Evolutionary conservation across 1,284 basidiomycete genomes (phyloP).

Genomic region (Ustilago lituana): DNA sequence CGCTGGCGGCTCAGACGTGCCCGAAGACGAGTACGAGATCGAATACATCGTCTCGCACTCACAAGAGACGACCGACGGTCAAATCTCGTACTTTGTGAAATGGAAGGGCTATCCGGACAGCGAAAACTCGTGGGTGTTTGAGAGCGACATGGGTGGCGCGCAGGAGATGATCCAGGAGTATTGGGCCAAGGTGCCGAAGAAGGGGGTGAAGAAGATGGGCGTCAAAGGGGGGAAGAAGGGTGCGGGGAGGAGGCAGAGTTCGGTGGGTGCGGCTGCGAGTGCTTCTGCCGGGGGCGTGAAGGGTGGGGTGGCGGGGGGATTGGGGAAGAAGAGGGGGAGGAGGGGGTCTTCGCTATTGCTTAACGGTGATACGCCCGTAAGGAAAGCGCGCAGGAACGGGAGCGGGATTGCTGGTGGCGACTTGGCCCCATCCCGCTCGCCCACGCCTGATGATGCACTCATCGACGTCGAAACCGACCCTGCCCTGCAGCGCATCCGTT

Average conservation of each 20-base stretch:
- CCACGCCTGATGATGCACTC: constrained; percentile 6
- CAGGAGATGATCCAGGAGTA: constrained; percentile 50
- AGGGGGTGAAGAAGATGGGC: constrained; percentile 28
- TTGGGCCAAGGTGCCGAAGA: constrained; percentile 25
- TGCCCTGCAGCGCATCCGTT: constrained; percentile 18
- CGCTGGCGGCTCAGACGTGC: constrained; percentile 7
- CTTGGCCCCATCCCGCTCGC: constrained; percentile 8
- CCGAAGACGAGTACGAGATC: constrained; percentile 57
- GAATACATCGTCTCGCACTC: constrained; percentile 48
- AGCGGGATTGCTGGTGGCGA: no score
- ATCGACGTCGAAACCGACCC: constrained; percentile 17
- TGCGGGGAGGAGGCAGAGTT: constrained; percentile 7
- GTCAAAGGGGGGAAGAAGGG: constrained; percentile 28
- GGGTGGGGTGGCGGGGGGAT: no score
- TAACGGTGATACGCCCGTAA: not conserved
- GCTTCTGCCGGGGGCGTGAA: no score
- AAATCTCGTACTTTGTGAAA: constrained; percentile 57
- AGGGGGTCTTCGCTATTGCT: not conserved
- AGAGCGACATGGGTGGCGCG: constrained; percentile 48
- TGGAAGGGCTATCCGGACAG: constrained; percentile 54
- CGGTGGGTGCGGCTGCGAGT: not conserved
- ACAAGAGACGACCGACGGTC: constrained; percentile 13
- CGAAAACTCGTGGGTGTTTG: constrained; percentile 55
- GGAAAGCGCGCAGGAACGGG: not conserved
- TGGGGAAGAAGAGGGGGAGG: not conserved